Conservation (phyloP, 352 stramenopile genomes). For the Globisporangium cederbergense region DNA sequence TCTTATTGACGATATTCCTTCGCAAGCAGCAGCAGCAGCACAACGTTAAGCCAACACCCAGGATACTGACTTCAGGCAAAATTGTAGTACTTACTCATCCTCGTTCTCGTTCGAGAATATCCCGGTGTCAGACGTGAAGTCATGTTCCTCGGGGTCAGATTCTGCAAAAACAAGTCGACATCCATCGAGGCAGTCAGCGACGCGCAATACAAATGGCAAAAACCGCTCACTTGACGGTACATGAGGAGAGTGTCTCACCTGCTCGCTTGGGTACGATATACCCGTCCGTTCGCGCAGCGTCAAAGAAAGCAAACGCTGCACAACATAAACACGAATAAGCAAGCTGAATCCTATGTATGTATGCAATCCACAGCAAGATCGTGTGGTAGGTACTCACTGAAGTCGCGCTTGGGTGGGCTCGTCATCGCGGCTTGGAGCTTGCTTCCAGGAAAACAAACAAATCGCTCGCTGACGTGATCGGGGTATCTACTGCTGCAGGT, state of each 20-base stretch:
- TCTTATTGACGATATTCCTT: constrained; percentile 8
- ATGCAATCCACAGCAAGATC: background rate
- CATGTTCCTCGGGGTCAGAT: background rate
- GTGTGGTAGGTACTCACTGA: constrained; percentile 5
- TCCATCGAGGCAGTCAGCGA: background rate
- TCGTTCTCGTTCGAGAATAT: constrained; percentile 32
- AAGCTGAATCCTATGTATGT: background rate
- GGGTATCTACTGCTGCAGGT: too few relatives aligned
- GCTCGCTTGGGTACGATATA: constrained; percentile 15
- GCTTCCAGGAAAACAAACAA: background rate
- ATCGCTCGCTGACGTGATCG: constrained; percentile 2
- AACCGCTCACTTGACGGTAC: background rate
- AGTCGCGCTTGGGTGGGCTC: constrained; percentile 10
- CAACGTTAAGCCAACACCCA: background rate
- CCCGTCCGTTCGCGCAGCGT: constrained; percentile 29
- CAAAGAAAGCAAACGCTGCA: constrained; percentile 38
- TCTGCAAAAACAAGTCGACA: background rate
- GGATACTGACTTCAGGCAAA: background rate
- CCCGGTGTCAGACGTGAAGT: background rate
- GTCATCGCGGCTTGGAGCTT: background rate
- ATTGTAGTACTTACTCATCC: constrained; percentile 22
- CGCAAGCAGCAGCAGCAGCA: background rate
- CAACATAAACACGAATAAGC: background rate
- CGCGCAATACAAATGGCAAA: background rate
- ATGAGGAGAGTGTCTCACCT: background rate